phyloP scores from a whole-genome alignment of 148 eudicot genomes.

The Simmondsia chinensis region DNA sequence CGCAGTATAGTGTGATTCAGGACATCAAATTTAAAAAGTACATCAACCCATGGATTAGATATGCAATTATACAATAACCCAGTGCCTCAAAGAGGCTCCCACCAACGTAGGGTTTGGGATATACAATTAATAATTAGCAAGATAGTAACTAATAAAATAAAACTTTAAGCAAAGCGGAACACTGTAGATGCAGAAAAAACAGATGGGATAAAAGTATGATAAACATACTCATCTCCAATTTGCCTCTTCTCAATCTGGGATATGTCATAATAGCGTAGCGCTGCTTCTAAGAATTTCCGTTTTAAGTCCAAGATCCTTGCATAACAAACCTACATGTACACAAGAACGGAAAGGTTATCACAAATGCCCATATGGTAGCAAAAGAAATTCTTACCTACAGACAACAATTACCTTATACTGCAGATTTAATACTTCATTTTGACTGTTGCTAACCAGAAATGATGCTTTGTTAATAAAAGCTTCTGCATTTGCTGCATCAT shows the following conservation, averaged over 20 bases:
- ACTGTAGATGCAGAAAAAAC: neutral
- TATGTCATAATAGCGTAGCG: conserved; percentile 89
- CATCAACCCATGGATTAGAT: too few species aligned
- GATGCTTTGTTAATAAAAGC: conserved; percentile 96
- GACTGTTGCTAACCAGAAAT: conserved; percentile 82
- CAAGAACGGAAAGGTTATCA: conserved; percentile 1
- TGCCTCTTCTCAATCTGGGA: conserved; percentile 91
- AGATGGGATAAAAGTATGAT: neutral
- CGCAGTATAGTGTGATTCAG: too few species aligned
- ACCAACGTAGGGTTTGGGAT: too few species aligned
- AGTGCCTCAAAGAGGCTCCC: too few species aligned
- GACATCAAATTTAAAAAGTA: too few species aligned
- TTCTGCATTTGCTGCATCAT: conserved; percentile 94
- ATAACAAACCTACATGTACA: conserved; percentile 62
- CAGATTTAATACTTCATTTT: conserved; percentile 76
- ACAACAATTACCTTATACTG: conserved; percentile 58
- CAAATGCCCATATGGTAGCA: neutral
- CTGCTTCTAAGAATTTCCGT: conserved; percentile 98
- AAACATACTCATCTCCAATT: conserved; percentile 93
- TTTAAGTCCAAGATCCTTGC: conserved; percentile 90
- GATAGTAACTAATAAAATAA: too few species aligned
- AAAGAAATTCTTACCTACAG: neutral
- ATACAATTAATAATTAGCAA: too few species aligned
- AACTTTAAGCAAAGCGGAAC: too few species aligned
- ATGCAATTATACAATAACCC: too few species aligned